phyloP scores from a whole-genome alignment of 257 asterid species.

The Orobanche coerulescens region DNA sequence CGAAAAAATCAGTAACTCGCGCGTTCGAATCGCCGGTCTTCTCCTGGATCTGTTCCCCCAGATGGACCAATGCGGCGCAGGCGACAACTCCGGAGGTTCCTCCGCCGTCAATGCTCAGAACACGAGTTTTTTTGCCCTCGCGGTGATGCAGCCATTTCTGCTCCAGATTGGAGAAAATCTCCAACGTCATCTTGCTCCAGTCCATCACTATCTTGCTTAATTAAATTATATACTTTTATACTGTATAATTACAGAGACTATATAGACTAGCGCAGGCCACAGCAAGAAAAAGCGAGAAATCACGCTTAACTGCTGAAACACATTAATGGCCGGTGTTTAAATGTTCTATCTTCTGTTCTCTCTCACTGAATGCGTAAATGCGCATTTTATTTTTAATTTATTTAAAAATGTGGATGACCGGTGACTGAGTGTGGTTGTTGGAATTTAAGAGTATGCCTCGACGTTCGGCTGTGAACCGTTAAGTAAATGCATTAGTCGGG shows the following conservation, averaged over 20 bases:
- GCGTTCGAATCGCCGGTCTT: constrained; percentile 62
- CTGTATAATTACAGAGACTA: background rate
- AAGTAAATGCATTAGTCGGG: too few species aligned
- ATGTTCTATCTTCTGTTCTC: background rate
- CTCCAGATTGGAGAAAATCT: constrained; percentile 85
- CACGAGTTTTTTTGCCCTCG: constrained; percentile 66
- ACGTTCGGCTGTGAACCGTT: background rate
- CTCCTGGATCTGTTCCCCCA: constrained; percentile 77
- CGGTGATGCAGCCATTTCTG: constrained; percentile 85
- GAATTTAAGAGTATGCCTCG: too few species aligned
- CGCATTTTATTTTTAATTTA: constrained; percentile 15
- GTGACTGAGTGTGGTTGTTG: background rate
- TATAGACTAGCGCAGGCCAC: constrained; percentile 15
- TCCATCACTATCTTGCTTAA: constrained; percentile 36
- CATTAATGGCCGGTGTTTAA: constrained; percentile 52
- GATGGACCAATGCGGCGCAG: constrained; percentile 52
- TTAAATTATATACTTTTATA: background rate
- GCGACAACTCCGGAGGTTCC: constrained; percentile 59
- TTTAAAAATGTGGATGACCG: background rate
- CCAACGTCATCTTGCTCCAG: constrained; percentile 62
- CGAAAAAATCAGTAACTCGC: constrained; percentile 70
- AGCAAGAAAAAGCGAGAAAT: constrained; percentile 40
- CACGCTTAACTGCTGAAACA: constrained; percentile 49
- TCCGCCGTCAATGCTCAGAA: constrained; percentile 81
- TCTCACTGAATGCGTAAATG: constrained; percentile 24